These are phyloP conservation scores for Plasmopara viticola DNA, from an alignment of 352 stramenopile genomes.

Conservation along the genomic window DNA sequence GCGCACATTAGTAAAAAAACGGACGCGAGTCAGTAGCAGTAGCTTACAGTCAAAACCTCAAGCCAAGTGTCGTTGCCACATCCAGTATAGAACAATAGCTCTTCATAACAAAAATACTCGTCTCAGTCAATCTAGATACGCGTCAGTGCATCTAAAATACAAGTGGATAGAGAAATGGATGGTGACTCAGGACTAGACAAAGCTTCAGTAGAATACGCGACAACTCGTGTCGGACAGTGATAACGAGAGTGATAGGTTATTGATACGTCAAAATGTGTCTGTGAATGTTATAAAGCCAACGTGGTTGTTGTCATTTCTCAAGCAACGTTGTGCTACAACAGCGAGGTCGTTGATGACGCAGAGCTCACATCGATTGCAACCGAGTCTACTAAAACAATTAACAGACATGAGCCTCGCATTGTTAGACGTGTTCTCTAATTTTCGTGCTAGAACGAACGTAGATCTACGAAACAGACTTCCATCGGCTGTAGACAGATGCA, in stretches of 20 bases:
- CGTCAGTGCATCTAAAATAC: constrained; percentile 3
- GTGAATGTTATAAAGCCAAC: constrained; percentile 66
- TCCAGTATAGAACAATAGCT: constrained; percentile 52
- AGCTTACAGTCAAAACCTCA: constrained; percentile 10
- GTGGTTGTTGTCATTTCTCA: constrained; percentile 65
- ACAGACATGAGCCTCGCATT: constrained; percentile 45
- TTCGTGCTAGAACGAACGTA: constrained; percentile 36
- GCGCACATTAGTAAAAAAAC: constrained; percentile 42
- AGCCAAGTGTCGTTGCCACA: constrained; percentile 31
- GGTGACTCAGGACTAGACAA: constrained; percentile 14
- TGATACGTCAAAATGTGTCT: constrained; percentile 29
- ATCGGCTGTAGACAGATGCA: constrained; percentile 33
- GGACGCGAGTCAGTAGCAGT: constrained; percentile 27
- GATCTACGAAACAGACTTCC: constrained; percentile 44
- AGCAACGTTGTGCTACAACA: constrained; percentile 42
- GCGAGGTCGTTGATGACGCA: constrained; percentile 28
- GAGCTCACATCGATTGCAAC: constrained; percentile 9
- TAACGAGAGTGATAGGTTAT: background rate
- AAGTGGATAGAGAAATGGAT: constrained; percentile 15
- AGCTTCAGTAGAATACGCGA: background rate
- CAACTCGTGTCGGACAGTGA: background rate
- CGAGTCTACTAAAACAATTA: constrained; percentile 22
- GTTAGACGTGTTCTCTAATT: constrained; percentile 62
- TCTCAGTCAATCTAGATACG: constrained; percentile 9
- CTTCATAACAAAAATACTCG: constrained; percentile 23